phyloP scores from a whole-genome alignment of 106 monocot genomes.

The Cymbidium sinense region DNA sequence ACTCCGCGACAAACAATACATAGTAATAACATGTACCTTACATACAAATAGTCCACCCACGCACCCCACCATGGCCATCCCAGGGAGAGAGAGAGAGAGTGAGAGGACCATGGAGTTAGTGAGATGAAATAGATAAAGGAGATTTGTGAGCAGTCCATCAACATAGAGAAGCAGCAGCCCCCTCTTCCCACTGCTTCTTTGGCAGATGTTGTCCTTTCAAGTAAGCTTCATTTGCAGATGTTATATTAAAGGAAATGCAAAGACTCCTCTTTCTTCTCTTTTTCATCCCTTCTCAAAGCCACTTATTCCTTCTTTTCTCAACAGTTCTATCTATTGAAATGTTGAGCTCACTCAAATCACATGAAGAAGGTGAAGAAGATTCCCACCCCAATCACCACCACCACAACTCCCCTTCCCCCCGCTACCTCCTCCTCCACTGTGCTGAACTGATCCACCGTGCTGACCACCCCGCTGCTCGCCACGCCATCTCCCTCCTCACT shows the following conservation, averaged over 20 bases:
- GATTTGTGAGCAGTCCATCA: conserved; percentile 1
- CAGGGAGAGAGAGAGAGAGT: conserved; percentile 3
- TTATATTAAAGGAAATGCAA: conserved; percentile 49
- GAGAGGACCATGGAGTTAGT: conserved; percentile 2
- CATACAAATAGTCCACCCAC: no score
- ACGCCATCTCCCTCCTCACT: conserved; percentile 32
- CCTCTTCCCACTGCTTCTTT: conserved; percentile 23
- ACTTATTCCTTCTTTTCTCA: background rate
- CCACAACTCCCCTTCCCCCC: conserved; percentile 8
- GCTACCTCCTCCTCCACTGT: conserved; percentile 49
- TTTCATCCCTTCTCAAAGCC: background rate
- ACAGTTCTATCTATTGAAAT: conserved; percentile 19
- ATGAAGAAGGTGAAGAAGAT: conserved; percentile 37
- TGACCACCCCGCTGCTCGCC: conserved; percentile 41
- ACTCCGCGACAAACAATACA: background rate
- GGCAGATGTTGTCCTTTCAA: conserved; percentile 64
- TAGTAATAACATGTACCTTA: no score
- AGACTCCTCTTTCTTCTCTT: background rate
- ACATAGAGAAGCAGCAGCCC: background rate
- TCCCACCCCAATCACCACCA: background rate
- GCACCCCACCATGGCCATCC: background rate
- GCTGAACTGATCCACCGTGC: conserved; percentile 43
- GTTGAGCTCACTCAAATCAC: conserved; percentile 54
- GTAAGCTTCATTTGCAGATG: conserved; percentile 52
- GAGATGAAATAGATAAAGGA: conserved; percentile 1